Evolutionary conservation across 257 asterid species (phyloP), one percentile per base, ranked within the genome.

Genomic region (Paraleonurus japonicus): DNA sequence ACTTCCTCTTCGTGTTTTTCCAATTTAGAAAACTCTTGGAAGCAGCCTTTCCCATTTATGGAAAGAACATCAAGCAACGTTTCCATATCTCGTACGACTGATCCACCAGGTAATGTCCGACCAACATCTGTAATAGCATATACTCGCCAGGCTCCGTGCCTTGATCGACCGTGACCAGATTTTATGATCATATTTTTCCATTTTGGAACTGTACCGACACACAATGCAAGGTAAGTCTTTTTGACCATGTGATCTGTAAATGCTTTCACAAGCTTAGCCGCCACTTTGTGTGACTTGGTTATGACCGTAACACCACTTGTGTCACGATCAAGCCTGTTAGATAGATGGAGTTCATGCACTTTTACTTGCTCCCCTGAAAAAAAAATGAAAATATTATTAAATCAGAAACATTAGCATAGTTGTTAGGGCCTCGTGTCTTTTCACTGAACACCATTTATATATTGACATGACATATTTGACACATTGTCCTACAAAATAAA

Each of bases 161-260:
- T 91, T 22, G 98, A 94, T 17, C 99, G 85, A 28, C 97, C 99
- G 61, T 94, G 97, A 65, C 97, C 99, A 9, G 99, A 94, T 71
- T 72, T 87, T 51, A 94, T 39, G 48, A 78, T 74, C 24, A 85
- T 65, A 4, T 70, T 83, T 57, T 78, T 80, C 96, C 96, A 87
- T 75, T 74, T 78, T 5, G 96, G 97, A 61, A 81, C 74, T 12
- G 66, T 68, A 8, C 97, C 99, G 26, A 85, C 70, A 30, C 96
- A 91, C 70, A 61, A 81, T 2, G 96, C 96, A 62, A 91, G 76
- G 72, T 94, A 94, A 28, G 95, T 85, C 81, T 94, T 94, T 73
- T 78, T 76, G 12, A 94, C 92, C 68, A 37, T 78, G 85, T 86
- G 98, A 16, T 91, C 80, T 0, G 96, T 86, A 74, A 91, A 91